Evolutionary conservation across 208 protist genomes (phyloP).

Genomic region (Crithidia fasciculata): DNA sequence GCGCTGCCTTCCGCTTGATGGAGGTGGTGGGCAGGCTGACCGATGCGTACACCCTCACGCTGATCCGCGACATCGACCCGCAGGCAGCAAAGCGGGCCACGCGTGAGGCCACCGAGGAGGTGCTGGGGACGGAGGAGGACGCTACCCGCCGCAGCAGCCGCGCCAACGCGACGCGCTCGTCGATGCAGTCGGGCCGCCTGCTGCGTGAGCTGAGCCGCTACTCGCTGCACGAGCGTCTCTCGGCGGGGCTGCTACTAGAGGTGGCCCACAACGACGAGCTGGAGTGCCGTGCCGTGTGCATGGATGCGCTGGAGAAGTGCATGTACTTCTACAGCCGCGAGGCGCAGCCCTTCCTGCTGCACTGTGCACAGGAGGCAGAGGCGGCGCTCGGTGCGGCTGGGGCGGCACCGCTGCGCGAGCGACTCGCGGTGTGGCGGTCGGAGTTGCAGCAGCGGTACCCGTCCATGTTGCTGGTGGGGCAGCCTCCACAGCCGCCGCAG

Average conservation of each 20-base stretch:
- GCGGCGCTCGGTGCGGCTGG: not conserved
- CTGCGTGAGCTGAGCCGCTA: constrained; percentile 80
- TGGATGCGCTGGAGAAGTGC: constrained; percentile 71
- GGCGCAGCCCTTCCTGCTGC: constrained; percentile 66
- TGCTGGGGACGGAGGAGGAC: constrained; percentile 14
- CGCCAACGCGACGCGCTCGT: constrained; percentile 55
- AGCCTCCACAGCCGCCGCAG: not conserved
- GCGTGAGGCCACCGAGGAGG: constrained; percentile 24
- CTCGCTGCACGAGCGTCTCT: constrained; percentile 86
- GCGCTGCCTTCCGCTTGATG: constrained; percentile 45
- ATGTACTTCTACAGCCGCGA: constrained; percentile 91
- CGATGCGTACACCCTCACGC: constrained; percentile 79
- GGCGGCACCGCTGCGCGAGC: not conserved
- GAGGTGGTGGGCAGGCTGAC: constrained; percentile 63
- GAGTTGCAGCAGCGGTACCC: constrained; percentile 51
- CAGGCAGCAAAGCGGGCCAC: constrained; percentile 46
- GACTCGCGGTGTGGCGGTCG: constrained; percentile 49
- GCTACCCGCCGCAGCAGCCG: constrained; percentile 40
- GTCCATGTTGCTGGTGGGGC: not conserved
- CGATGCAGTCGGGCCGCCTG: constrained; percentile 80
- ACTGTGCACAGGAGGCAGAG: constrained; percentile 40
- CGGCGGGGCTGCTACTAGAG: constrained; percentile 70
- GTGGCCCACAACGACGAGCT: constrained; percentile 42
- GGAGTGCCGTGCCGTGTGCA: constrained; percentile 46
- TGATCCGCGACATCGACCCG: constrained; percentile 88